Percentiles rank a stretch among this genome's conserved stretches.
These are phyloP conservation scores for Thalassiosira mediterranea DNA, from an alignment of 352 stramenopile species.

Conservation along the genomic window DNA sequence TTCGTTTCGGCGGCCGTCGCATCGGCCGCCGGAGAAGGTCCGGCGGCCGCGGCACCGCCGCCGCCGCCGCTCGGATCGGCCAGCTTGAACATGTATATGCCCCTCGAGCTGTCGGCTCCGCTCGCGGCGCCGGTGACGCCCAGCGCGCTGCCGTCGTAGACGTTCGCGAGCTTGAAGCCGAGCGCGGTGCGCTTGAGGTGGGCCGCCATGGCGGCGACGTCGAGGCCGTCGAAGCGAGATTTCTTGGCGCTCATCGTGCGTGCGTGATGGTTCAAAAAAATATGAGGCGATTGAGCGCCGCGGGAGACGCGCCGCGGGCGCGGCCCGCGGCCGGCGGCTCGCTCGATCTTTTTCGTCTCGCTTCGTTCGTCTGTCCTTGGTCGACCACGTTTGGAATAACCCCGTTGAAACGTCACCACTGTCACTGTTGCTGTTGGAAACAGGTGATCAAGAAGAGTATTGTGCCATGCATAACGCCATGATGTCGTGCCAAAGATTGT, in stretches of 20 bases:
- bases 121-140: slow-evolving; percentile 75
- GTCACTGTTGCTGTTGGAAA: too few species aligned
- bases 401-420: too few species aligned
- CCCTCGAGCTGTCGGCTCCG: slow-evolving; percentile 41
- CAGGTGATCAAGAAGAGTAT: too few species aligned
- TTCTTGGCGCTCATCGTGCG: slow-evolving; percentile 46
- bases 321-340: too few species aligned
- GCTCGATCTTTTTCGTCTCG: too few species aligned
- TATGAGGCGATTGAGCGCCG: too few species aligned
- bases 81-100: slow-evolving; percentile 76
- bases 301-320: too few species aligned
- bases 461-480: too few species aligned
- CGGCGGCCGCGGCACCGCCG: neutral
- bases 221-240: slow-evolving; percentile 80
- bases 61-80: slow-evolving; percentile 45
- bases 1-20: neutral
- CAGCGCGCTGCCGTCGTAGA: slow-evolving; percentile 89
- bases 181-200: slow-evolving; percentile 74
- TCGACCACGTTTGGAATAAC: too few species aligned
- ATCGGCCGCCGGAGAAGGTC: neutral
- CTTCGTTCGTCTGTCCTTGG: too few species aligned
- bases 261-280: too few species aligned
- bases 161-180: slow-evolving; percentile 93
- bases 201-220: slow-evolving; percentile 75
- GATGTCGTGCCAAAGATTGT: too few species aligned